Conservation (phyloP, 2,329 filamentous ascomycete genomes). For the Aureobasidium leucospermi region DNA sequence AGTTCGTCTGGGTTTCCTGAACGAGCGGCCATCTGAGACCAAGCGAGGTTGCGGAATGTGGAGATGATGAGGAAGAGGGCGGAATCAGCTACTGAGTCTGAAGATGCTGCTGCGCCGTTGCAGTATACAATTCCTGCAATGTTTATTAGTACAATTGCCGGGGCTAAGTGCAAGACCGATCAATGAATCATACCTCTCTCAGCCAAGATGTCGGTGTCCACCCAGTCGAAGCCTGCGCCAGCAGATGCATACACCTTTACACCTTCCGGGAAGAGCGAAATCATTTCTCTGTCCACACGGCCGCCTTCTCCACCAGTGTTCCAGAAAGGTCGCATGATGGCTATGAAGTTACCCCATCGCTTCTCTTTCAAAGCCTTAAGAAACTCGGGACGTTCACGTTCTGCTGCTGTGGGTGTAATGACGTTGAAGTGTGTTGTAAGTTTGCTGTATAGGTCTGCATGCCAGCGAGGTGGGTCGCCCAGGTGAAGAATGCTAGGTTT, state of each 20-base stretch:
- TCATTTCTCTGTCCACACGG: slow-evolving; percentile 53
- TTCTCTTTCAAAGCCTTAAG: slow-evolving; percentile 31
- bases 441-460: slow-evolving; percentile 34
- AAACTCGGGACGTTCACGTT: slow-evolving; percentile 30
- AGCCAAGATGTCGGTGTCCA: slow-evolving; percentile 53
- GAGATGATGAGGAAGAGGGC: slow-evolving; percentile 62
- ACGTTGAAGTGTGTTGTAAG: slow-evolving; percentile 32
- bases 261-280: slow-evolving; percentile 45
- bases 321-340: slow-evolving; percentile 54
- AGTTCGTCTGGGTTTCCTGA: slow-evolving; percentile 42
- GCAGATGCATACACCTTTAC: slow-evolving; percentile 53
- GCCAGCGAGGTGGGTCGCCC: slow-evolving; percentile 39
- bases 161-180: too few species aligned
- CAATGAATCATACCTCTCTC: slow-evolving; percentile 37
- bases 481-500: slow-evolving; percentile 37
- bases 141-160: background rate
- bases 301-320: slow-evolving; percentile 60
- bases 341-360: slow-evolving; percentile 37
- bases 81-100: slow-evolving; percentile 66
- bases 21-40: slow-evolving; percentile 53
- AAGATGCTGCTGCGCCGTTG: slow-evolving; percentile 62
- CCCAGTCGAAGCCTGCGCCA: slow-evolving; percentile 58
- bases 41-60: slow-evolving; percentile 61
- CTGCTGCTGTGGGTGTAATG: slow-evolving; percentile 32
- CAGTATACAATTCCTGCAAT: slow-evolving; percentile 57